Percentiles rank a stretch among this genome's conserved stretches.
These are phyloP conservation scores for Tetradesmus obliquus DNA, from an alignment of 139 green algal genomes.

Conservation along the genomic window DNA sequence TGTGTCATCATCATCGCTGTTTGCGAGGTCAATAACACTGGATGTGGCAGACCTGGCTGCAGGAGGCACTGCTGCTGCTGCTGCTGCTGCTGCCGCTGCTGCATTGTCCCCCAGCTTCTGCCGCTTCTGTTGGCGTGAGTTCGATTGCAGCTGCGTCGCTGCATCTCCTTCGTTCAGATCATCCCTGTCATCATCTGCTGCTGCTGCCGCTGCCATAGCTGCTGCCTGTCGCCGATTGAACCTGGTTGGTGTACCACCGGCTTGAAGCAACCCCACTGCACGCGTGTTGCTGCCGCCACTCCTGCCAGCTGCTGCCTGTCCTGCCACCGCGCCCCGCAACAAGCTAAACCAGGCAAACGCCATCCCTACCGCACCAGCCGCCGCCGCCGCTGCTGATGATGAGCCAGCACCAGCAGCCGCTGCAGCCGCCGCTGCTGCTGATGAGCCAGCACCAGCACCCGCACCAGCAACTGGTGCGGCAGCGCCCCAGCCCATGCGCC, in stretches of 20 bases:
- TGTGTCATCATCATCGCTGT: too few species aligned
- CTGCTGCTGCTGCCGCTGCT: too few species aligned
- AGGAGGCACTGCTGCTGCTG: too few species aligned
- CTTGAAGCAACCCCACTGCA: neutral
- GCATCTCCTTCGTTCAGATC: neutral
- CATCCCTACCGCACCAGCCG: neutral
- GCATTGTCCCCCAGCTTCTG: neutral
- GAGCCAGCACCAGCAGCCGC: neutral
- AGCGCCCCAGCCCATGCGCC: constrained; percentile 17
- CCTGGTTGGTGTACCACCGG: neutral
- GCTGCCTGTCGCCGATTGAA: neutral
- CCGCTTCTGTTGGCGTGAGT: neutral
- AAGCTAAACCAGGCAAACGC: neutral
- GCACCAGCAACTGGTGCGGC: neutral
- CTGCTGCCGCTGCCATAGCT: constrained; percentile 2
- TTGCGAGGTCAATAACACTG: too few species aligned
- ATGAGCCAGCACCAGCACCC: neutral
- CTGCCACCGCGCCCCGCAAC: neutral
- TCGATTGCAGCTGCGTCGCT: neutral
- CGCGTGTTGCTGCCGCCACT: neutral
- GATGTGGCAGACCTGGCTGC: too few species aligned
- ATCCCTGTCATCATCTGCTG: neutral
- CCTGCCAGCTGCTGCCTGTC: constrained; percentile 9
- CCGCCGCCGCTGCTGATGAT: neutral
- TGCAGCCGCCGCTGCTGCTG: constrained; percentile 6